Conservation (phyloP, 2,329 filamentous ascomycete genomes). For the Xylariomycetidae sp. region DNA sequence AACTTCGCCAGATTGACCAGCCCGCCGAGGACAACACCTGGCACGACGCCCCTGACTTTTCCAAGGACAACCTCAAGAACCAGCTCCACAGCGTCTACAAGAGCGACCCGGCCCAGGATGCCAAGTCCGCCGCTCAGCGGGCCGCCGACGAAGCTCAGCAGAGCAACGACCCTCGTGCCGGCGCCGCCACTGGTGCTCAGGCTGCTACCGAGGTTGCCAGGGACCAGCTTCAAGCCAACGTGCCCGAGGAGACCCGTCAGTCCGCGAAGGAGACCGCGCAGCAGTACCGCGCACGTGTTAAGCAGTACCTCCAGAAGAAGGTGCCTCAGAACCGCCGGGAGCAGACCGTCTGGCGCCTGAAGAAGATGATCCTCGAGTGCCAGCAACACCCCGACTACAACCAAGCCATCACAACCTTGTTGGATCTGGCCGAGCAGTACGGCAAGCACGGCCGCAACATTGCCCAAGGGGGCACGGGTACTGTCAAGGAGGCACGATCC, state of each 20-base stretch:
- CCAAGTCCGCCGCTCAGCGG: slow-evolving; percentile 49
- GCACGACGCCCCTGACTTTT: slow-evolving; percentile 79
- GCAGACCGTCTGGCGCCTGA: slow-evolving; percentile 84
- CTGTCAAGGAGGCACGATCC: slow-evolving; percentile 67
- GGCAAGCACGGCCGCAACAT: slow-evolving; percentile 64
- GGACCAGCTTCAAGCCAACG: slow-evolving; percentile 53
- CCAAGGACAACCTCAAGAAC: slow-evolving; percentile 61
- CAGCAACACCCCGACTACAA: slow-evolving; percentile 94
- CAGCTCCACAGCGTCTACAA: slow-evolving; percentile 60
- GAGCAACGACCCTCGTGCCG: slow-evolving; percentile 12
- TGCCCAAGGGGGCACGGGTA: slow-evolving; percentile 57
- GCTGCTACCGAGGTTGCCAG: slow-evolving; percentile 32
- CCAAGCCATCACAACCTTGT: slow-evolving; percentile 80
- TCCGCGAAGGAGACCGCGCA: slow-evolving; percentile 33
- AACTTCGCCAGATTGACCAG: slow-evolving; percentile 70
- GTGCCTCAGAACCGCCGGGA: slow-evolving; percentile 89
- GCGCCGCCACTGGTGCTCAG: too few species aligned
- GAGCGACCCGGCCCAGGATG: slow-evolving; percentile 50
- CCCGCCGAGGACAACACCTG: slow-evolving; percentile 88
- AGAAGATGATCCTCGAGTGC: slow-evolving; percentile 95
- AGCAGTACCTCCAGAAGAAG: slow-evolving; percentile 77
- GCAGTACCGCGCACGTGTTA: slow-evolving; percentile 39
- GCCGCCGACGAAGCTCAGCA: slow-evolving; percentile 38
- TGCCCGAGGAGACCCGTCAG: slow-evolving; percentile 53
- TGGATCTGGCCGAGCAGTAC: slow-evolving; percentile 81